Base-by-base conservation (phyloP, 768 basidiomycete genomes). In the Tricholoma saponaceum region DNA sequence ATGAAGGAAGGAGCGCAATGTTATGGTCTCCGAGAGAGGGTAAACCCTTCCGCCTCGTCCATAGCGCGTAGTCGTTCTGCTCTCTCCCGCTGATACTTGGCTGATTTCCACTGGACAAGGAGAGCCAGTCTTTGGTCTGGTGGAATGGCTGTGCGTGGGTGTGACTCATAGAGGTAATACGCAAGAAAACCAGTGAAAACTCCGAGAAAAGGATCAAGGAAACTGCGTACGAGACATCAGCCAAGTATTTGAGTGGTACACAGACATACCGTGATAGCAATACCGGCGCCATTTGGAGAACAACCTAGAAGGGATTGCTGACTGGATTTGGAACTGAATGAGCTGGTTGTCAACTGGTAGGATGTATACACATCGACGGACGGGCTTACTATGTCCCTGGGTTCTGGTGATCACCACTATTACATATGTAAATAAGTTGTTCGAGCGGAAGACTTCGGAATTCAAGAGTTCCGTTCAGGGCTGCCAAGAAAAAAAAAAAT, bases 141-240 rank as follows among this genome's bases (percentile, higher is more conserved):
- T 0, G 80, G 74, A 14, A 84, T 76, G 8, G 80, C 84, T 4
- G 85, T 89, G 37, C 91, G 83, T 5, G 91, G 92, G 69, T 93
- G 83, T 26, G 77, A 86, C 68, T 94, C 91, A 69, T 89, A 82
- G 35, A 94, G 81, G 68, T 90, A 85, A 69, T 85, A 93, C 5
- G 92, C 92, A 43, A 92, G 70, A 39, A 83, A 69, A 12, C 92
- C 92, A 1, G 90, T 92, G 66, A 91, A 86, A 53, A 92, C 71
- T 6, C 90, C 92, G 39, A 94, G 71, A 14, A 90, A 56, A 4
- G 88, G 84, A 70, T 94, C 92, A 4, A 91, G 63, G 1, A 79
- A 68, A 25, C 90, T 93, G 59, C 37, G 39, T 39, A 43, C 52
- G 12, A 43, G 43, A 16, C 5, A 16, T 58, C 58, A 50, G 60